Percentiles rank a stretch among this genome's conserved stretches.
These are phyloP conservation scores for Crucibulum laeve DNA, from an alignment of 768 basidiomycete genomes.

Conservation along the genomic window DNA sequence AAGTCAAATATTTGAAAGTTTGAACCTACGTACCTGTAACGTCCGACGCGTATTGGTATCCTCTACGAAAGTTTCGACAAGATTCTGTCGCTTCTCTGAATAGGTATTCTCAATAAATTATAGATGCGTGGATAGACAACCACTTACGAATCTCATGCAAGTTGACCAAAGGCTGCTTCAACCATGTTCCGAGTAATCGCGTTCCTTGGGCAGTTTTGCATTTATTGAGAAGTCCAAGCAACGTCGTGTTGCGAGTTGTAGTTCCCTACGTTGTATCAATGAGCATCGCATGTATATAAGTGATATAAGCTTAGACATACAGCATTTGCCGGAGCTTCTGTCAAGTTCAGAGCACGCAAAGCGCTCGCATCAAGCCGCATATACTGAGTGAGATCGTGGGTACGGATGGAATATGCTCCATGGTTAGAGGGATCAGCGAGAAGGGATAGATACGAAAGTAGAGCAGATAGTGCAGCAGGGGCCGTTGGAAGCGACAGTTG, in stretches of 20 bases:
- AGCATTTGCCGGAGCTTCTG: slow-evolving; percentile 62
- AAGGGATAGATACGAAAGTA: slow-evolving; percentile 79
- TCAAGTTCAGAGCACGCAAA: slow-evolving; percentile 80
- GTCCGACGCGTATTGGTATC: slow-evolving; percentile 66
- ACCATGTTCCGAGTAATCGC: slow-evolving; percentile 82
- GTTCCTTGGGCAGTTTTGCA: slow-evolving; percentile 97
- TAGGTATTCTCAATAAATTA: background rate
- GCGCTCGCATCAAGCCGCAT: slow-evolving; percentile 98
- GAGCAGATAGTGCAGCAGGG: slow-evolving; percentile 75
- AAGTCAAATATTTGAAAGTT: background rate
- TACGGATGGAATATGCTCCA: slow-evolving; percentile 73
- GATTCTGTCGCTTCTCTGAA: slow-evolving; percentile 76
- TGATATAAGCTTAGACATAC: slow-evolving; percentile 28
- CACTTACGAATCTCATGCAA: slow-evolving; percentile 85
- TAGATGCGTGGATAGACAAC: background rate
- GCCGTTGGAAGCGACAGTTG: slow-evolving; percentile 75
- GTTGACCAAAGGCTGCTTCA: slow-evolving; percentile 95
- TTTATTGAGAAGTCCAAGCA: slow-evolving; percentile 88
- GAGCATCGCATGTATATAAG: background rate
- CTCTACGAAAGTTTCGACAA: slow-evolving; percentile 85
- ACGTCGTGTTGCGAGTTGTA: slow-evolving; percentile 75
- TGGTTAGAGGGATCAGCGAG: slow-evolving; percentile 75
- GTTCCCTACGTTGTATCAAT: slow-evolving; percentile 35
- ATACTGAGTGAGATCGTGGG: slow-evolving; percentile 89
- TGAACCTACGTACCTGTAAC: slow-evolving; percentile 54